These are phyloP conservation scores for Magnaporthales sp. DNA, from an alignment of 2,329 filamentous ascomycete genomes.

Conservation along the genomic window DNA sequence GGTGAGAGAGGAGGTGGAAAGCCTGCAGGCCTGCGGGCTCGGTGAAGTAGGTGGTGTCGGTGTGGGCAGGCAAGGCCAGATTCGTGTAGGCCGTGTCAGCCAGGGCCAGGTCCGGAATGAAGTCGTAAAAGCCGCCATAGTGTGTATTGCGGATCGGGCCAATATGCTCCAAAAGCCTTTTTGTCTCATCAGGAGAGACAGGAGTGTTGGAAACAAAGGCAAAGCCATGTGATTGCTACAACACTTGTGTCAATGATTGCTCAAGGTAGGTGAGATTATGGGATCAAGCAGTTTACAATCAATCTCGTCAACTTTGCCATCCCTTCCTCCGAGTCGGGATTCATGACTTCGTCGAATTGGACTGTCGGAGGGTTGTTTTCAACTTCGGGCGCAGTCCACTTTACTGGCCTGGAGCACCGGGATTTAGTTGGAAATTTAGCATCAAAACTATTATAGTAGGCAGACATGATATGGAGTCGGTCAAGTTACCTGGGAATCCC, in stretches of 20 bases:
- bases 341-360: conserved; percentile 52
- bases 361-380: conserved; percentile 46
- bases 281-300: conserved; percentile 29
- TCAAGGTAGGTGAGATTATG: not conserved
- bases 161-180: conserved; percentile 70
- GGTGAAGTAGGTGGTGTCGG: conserved; percentile 92
- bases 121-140: conserved; percentile 76
- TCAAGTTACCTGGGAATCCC: conserved; percentile 24
- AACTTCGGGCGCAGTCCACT: conserved; percentile 16
- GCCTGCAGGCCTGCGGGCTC: conserved; percentile 87
- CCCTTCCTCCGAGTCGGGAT: conserved; percentile 33
- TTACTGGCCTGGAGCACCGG: conserved; percentile 2
- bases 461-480: not conserved
- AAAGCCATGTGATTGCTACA: conserved; percentile 61
- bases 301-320: conserved; percentile 54
- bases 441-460: not conserved
- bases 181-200: conserved; percentile 56
- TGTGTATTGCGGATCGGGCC: conserved; percentile 84
- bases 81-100: conserved; percentile 92
- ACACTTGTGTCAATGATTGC: not conserved
- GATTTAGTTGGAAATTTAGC: not conserved
- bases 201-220: conserved; percentile 68
- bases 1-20: conserved; percentile 82
- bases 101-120: conserved; percentile 77
- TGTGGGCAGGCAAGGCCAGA: conserved; percentile 74